Base-by-base conservation (phyloP, 805 yeast genomes). In the Debaryomyces hansenii region DNA sequence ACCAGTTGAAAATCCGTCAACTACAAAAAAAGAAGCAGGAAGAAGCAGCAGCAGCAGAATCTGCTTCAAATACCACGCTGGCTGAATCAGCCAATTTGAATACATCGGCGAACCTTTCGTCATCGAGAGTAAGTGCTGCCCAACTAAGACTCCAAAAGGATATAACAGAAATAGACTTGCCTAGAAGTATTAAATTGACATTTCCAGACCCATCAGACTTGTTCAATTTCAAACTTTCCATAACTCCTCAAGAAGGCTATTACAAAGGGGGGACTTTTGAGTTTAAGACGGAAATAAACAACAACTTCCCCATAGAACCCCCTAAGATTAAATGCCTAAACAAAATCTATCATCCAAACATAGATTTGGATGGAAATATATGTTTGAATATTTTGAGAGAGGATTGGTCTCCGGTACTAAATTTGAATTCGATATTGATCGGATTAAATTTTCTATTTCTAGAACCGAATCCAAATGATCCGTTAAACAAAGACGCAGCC, bases 361-460 rank as follows among this genome's bases (percentile, higher is more conserved):
- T 92, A 53, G 97, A 92, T 62, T 62, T 81, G 16, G 85, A 87
- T 37, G 98, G 98, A 0, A 92, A 90, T 60, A 87, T 92, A 5
- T 92, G 99, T 61, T 75, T 92, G 49, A 92, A 92, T 61, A 91
- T 92, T 31, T 72, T 92, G 48, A 74, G 98, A 55, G 96, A 91
- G 63, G 98, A 92, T 63, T 92, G 99, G 99, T 83, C 90, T 24
- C 98, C 99, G 0, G 96, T 90, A 0, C 72, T 92, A 54, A 87
- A 86, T 48, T 69, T 92, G 59, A 89, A 87, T 60, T 77, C 91
- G 4, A 83, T 92, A 7, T 75, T 91, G 46, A 84, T 91, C 34
- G 98, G 99, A 0, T 74, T 92, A 44, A 80, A 90, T 57, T 90
- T 85, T 60, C 74, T 92, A 50, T 90, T 92, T 56, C 69, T 89